Evolutionary conservation across 192 early-diverging fungal species (phyloP).

Genomic region (Linnemannia hyalina): DNA sequence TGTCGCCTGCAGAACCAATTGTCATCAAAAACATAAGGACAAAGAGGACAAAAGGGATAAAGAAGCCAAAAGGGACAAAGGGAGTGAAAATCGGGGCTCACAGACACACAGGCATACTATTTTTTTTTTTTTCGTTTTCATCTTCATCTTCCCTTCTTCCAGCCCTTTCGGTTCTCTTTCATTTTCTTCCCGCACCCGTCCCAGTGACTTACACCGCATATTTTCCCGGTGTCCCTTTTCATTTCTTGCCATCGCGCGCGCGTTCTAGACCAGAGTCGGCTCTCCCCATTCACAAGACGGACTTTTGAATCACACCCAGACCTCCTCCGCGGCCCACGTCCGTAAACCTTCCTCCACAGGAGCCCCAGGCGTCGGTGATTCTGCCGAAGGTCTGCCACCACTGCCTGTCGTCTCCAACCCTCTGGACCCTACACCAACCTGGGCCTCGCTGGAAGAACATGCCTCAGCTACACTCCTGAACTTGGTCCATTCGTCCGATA

Average conservation of each 20-base stretch:
- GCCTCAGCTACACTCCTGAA: conserved; percentile 22
- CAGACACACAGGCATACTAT: neutral
- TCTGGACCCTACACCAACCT: conserved; percentile 38
- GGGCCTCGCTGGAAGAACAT: conserved; percentile 33
- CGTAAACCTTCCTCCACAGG: conserved; percentile 29
- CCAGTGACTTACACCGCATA: neutral
- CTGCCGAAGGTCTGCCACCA: conserved; percentile 26
- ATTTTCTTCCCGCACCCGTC: conserved; percentile 3
- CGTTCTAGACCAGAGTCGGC: conserved; percentile 33
- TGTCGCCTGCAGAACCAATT: neutral
- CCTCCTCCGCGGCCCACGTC: neutral
- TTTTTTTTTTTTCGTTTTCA: neutral
- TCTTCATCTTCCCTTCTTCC: neutral
- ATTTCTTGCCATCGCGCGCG: neutral
- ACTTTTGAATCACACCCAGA: neutral
- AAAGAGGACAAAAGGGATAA: neutral
- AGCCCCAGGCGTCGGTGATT: neutral
- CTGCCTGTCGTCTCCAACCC: conserved; percentile 34
- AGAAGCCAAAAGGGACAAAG: neutral
- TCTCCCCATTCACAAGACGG: conserved; percentile 33
- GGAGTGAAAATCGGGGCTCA: neutral
- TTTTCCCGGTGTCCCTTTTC: neutral
- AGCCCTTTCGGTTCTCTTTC: neutral
- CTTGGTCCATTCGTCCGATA: conserved; percentile 27
- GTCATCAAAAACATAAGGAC: neutral